phyloP scores from a whole-genome alignment of 106 monocot genomes.

The Dendrobium nobile region DNA sequence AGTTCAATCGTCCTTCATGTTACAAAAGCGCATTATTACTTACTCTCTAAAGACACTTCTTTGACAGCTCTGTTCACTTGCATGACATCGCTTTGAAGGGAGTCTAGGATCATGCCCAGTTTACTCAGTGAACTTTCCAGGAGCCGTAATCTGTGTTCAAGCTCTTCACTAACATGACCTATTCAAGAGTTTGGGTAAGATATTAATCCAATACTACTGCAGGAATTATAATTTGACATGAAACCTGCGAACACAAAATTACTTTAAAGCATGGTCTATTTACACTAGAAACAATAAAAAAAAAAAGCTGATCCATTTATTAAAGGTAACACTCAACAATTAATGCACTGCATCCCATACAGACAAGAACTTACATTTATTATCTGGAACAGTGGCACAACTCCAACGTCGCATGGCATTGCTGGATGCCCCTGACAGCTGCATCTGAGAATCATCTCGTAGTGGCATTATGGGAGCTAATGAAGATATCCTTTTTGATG shows the following conservation, averaged over 20 bases:
- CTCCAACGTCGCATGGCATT: conserved; percentile 42
- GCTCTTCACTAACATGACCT: conserved; percentile 73
- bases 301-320: background rate
- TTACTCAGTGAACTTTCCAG: conserved; percentile 67
- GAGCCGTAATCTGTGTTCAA: conserved; percentile 62
- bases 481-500: conserved; percentile 48
- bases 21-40: conserved; percentile 16
- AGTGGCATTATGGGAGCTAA: conserved; percentile 31
- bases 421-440: conserved; percentile 61
- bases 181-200: conserved; percentile 11
- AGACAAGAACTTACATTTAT: conserved; percentile 42
- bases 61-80: conserved; percentile 73
- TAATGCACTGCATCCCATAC: background rate
- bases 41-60: conserved; percentile 78
- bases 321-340: background rate
- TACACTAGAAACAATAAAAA: background rate
- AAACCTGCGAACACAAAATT: background rate
- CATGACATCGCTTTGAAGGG: conserved; percentile 73
- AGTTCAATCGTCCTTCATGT: background rate
- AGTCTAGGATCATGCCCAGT: conserved; percentile 61
- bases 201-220: background rate
- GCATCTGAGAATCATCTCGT: conserved; percentile 71
- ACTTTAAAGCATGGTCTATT: background rate
- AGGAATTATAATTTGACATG: background rate
- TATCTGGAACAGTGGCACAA: conserved; percentile 41